phyloP scores from a whole-genome alignment of 2,329 filamentous ascomycete genomes.

The Karstenula rhodostoma region DNA sequence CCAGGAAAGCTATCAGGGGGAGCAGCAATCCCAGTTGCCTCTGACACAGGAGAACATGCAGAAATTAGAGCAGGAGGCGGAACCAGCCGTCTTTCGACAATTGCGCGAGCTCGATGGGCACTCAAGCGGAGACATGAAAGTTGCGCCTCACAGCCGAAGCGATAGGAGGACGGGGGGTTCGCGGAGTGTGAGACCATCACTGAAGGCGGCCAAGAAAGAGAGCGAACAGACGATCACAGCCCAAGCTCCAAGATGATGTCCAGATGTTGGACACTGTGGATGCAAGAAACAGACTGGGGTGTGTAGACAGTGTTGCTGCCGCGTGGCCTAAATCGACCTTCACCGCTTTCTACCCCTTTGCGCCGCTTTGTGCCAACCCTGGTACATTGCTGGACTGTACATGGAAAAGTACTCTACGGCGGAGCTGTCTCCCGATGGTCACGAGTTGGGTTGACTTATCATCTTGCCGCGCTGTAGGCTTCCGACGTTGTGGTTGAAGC shows the following conservation, averaged over 20 bases:
- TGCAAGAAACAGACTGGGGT: not conserved
- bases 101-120: conserved; percentile 22
- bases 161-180: conserved; percentile 22
- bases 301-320: conserved; percentile 3
- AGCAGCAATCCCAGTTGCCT: conserved; percentile 35
- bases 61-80: conserved; percentile 41
- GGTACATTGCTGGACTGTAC: conserved; percentile 2
- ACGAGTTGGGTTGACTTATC: not conserved
- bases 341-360: conserved; percentile 16
- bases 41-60: conserved; percentile 50
- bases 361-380: conserved; percentile 14
- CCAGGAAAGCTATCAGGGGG: conserved; percentile 30
- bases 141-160: conserved; percentile 28
- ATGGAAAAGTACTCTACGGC: conserved; percentile 1
- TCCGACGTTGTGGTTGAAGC: conserved; percentile 16
- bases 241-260: conserved; percentile 20
- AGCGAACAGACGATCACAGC: conserved; percentile 41
- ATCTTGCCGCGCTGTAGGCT: not conserved
- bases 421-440: conserved; percentile 9
- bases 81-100: conserved; percentile 24
- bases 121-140: conserved; percentile 30
- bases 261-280: conserved; percentile 1
- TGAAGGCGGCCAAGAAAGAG: conserved; percentile 25
- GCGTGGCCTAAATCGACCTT: conserved; percentile 8
- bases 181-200: conserved; percentile 26